These are phyloP conservation scores for Ogataea ramenticola DNA, from an alignment of 805 yeast genomes.

Conservation along the genomic window DNA sequence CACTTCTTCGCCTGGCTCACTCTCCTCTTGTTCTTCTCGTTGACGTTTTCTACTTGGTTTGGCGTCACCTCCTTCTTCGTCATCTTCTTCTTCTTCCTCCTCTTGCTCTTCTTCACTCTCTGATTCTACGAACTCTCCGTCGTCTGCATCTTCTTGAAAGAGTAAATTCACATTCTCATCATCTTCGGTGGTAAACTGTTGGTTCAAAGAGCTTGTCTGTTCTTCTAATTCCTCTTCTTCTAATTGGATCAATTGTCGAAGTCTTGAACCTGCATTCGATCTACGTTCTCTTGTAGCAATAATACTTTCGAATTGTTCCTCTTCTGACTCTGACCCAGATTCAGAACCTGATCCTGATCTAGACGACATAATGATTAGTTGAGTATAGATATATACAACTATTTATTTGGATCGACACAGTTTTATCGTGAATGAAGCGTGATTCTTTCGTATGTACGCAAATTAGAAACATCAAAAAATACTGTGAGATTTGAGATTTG, in stretches of 20 bases:
- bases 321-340: slow-evolving; percentile 17
- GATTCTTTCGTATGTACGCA: too few species aligned
- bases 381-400: too few species aligned
- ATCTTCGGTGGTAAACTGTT: slow-evolving; percentile 40
- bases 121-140: slow-evolving; percentile 35
- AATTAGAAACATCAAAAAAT: too few species aligned
- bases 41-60: slow-evolving; percentile 9
- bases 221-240: slow-evolving; percentile 38
- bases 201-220: background rate
- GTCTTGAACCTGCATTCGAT: slow-evolving; percentile 83
- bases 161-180: slow-evolving; percentile 69
- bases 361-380: too few species aligned
- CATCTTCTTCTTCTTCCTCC: slow-evolving; percentile 23
- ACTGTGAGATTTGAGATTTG: too few species aligned
- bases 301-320: slow-evolving; percentile 42
- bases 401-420: too few species aligned
- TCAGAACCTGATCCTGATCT: slow-evolving; percentile 9
- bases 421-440: too few species aligned
- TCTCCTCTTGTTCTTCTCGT: slow-evolving; percentile 13
- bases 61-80: slow-evolving; percentile 15
- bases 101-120: slow-evolving; percentile 23
- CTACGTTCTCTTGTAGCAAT: slow-evolving; percentile 73
- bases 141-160: slow-evolving; percentile 59
- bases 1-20: slow-evolving; percentile 19
- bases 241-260: slow-evolving; percentile 63